phyloP scores from a whole-genome alignment of 169 alveolate genomes.

The Amoebophrya sp. region DNA sequence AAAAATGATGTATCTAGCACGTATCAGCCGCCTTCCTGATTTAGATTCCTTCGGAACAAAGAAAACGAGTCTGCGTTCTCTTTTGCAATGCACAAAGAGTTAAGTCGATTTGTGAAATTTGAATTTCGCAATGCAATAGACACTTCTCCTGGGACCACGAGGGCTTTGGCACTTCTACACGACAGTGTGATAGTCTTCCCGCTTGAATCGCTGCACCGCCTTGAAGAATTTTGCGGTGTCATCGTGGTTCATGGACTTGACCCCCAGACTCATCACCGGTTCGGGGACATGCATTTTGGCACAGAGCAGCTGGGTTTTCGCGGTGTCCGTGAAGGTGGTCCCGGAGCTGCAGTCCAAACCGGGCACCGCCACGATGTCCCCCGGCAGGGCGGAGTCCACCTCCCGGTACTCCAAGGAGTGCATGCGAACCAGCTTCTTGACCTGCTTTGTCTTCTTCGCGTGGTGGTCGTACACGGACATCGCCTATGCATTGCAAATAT shows the following conservation, averaged over 20 bases:
- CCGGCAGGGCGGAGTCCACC: constrained; percentile 76
- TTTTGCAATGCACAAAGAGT: too few species aligned
- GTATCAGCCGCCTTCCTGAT: constrained; percentile 73
- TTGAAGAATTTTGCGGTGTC: constrained; percentile 65
- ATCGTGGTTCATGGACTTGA: constrained; percentile 63
- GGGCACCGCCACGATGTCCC: constrained; percentile 88
- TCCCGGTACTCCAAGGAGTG: constrained; percentile 86
- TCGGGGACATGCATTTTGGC: constrained; percentile 58
- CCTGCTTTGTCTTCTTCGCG: too few species aligned
- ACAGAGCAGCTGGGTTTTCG: not conserved
- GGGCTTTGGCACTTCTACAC: too few species aligned
- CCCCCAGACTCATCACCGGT: constrained; percentile 85
- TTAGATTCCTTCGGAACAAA: too few species aligned
- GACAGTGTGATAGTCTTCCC: too few species aligned
- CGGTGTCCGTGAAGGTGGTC: constrained; percentile 73
- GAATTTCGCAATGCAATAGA: too few species aligned
- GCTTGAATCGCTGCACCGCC: constrained; percentile 77
- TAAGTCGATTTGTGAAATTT: too few species aligned
- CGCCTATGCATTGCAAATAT: too few species aligned
- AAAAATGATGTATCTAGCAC: not conserved
- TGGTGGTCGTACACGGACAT: too few species aligned
- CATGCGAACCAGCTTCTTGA: constrained; percentile 67
- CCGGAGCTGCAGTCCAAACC: constrained; percentile 87
- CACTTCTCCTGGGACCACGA: too few species aligned
- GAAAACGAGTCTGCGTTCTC: too few species aligned